Percentiles rank a stretch among this genome's conserved stretches.
These are phyloP conservation scores for Cystobasidium pallidum DNA, from an alignment of 1,284 basidiomycete species.

Conservation along the genomic window DNA sequence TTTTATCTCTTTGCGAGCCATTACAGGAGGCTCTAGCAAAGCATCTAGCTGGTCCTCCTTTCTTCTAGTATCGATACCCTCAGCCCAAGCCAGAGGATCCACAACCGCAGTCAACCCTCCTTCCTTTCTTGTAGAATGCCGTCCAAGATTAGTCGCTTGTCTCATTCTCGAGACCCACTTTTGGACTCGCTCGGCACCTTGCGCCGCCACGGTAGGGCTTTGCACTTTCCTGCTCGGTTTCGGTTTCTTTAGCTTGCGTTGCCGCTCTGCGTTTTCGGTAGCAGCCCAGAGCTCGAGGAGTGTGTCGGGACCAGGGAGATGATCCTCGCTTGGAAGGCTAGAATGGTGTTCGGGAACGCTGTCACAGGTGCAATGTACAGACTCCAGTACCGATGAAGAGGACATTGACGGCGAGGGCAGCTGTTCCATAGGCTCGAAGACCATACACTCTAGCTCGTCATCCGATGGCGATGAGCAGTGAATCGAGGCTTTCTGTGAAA, in stretches of 20 bases:
- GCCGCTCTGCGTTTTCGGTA: slow-evolving; percentile 30
- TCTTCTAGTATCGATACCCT: background rate
- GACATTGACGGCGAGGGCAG: slow-evolving; percentile 33
- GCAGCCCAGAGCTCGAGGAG: slow-evolving; percentile 29
- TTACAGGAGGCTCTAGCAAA: background rate
- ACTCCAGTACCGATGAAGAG: background rate
- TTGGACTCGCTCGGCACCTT: slow-evolving; percentile 4
- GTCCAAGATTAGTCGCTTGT: background rate
- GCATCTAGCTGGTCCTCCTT: background rate
- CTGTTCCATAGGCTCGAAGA: slow-evolving; percentile 38
- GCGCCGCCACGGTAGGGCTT: background rate
- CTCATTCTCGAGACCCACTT: slow-evolving; percentile 10
- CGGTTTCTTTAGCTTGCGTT: slow-evolving; percentile 10
- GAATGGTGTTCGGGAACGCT: background rate
- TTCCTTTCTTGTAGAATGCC: background rate
- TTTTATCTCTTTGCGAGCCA: background rate
- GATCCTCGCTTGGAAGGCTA: background rate
- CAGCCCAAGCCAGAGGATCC: slow-evolving; percentile 9
- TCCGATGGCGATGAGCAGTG: background rate
- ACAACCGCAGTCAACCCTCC: background rate
- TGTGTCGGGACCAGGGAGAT: background rate
- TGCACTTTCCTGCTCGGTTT: background rate
- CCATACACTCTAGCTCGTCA: slow-evolving; percentile 25
- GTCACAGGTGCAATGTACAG: no score
- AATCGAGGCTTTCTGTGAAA: slow-evolving; percentile 9